Evolutionary conservation across 192 early-diverging fungal genomes (phyloP).

Genomic region (Linnemannia zychae): DNA sequence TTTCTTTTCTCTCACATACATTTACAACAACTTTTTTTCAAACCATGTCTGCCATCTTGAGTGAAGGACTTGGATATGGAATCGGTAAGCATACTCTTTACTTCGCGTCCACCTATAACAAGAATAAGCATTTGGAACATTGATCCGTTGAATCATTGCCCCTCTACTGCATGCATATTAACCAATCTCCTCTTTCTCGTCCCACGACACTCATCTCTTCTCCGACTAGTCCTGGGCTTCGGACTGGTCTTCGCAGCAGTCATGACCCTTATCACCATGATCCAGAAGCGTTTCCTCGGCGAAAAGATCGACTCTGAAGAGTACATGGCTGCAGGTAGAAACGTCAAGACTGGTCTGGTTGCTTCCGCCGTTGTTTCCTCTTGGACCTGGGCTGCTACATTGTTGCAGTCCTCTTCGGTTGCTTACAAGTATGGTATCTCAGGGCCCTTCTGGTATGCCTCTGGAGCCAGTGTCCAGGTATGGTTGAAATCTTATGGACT

Average conservation of each 20-base stretch:
- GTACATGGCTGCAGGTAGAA: constrained; percentile 78
- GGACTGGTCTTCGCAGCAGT: constrained; percentile 68
- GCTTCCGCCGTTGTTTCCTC: constrained; percentile 78
- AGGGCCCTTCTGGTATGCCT: constrained; percentile 76
- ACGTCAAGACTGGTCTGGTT: constrained; percentile 76
- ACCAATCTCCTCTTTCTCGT: not conserved
- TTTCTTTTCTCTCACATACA: not conserved
- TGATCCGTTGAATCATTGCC: no score
- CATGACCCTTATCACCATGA: constrained; percentile 74
- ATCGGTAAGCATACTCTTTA: constrained; percentile 38
- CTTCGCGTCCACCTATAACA: no score
- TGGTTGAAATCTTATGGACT: not conserved
- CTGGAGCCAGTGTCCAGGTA: constrained; percentile 76
- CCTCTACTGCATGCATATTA: no score
- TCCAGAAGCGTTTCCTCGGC: constrained; percentile 74
- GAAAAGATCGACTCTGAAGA: constrained; percentile 76
- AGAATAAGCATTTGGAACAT: no score
- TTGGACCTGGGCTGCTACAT: constrained; percentile 80
- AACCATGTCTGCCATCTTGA: constrained; percentile 34
- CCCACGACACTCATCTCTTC: not conserved
- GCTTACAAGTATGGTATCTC: constrained; percentile 80
- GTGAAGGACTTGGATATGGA: constrained; percentile 55
- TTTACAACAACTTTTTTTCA: not conserved
- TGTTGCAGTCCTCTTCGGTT: constrained; percentile 76
- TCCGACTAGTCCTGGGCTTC: constrained; percentile 56